Conservation (phyloP, 805 yeast species). For the Vanderwaltozyma tropicalis region DNA sequence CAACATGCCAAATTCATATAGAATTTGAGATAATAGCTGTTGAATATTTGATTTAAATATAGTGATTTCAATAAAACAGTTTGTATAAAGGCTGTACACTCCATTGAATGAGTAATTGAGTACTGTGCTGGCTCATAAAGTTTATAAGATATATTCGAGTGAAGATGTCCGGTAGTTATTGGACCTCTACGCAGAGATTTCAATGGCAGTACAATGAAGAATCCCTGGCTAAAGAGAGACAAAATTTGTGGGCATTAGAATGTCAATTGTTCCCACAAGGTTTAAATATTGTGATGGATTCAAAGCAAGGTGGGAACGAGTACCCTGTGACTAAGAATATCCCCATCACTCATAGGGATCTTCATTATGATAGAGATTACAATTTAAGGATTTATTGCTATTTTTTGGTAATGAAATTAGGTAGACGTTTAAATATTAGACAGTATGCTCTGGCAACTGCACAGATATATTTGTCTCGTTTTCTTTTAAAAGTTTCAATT, state of each 20-base stretch:
- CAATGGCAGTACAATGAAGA: constrained; percentile 75
- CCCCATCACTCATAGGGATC: constrained; percentile 31
- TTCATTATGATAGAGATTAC: constrained; percentile 38
- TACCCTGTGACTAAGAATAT: constrained; percentile 32
- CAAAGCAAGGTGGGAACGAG: constrained; percentile 12
- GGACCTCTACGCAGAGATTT: constrained; percentile 73
- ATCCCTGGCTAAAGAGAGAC: constrained; percentile 38
- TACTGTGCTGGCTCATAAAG: no score
- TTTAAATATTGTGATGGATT: constrained; percentile 26
- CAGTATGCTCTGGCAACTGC: constrained; percentile 85
- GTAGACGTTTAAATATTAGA: constrained; percentile 64
- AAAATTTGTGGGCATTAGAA: constrained; percentile 31
- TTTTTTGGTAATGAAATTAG: constrained; percentile 61
- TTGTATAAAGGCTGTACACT: no score
- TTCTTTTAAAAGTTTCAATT: constrained; percentile 58
- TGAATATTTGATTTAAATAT: no score
- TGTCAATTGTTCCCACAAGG: constrained; percentile 28
- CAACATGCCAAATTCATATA: no score
- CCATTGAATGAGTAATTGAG: no score
- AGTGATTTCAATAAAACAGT: no score
- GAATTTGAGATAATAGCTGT: no score
- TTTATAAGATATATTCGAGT: background rate
- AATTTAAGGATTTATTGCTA: constrained; percentile 73
- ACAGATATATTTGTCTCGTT: constrained; percentile 73
- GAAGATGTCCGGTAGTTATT: constrained; percentile 67